Conservation (phyloP, 805 yeast genomes). For the Zygosaccharomyces bisporus region DNA sequence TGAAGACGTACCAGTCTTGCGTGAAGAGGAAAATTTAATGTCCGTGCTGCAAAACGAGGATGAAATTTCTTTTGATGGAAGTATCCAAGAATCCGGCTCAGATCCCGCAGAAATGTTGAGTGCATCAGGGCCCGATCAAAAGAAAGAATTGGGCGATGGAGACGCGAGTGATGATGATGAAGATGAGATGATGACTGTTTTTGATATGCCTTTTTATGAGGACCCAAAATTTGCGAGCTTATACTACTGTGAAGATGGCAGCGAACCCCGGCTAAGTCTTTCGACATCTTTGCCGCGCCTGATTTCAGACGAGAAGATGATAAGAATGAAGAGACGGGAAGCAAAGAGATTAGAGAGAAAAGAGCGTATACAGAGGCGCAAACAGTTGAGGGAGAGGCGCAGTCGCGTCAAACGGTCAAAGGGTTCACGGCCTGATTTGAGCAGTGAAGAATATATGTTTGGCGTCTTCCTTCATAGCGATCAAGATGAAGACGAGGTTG, state of each 20-base stretch:
- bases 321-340: conserved; percentile 27
- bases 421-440: conserved; percentile 40
- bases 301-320: conserved; percentile 31
- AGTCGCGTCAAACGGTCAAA: conserved; percentile 22
- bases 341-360: conserved; percentile 30
- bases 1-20: conserved; percentile 30
- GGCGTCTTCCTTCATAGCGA: conserved; percentile 36
- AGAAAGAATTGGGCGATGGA: conserved; percentile 19
- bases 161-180: conserved; percentile 34
- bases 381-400: conserved; percentile 18
- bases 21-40: conserved; percentile 33
- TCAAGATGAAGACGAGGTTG: conserved; percentile 19
- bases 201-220: conserved; percentile 41
- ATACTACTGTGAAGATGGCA: conserved; percentile 34
- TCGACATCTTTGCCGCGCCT: conserved; percentile 35
- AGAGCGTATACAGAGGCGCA: conserved; percentile 32
- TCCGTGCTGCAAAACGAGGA: conserved; percentile 33
- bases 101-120: conserved; percentile 28
- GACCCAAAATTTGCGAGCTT: conserved; percentile 38
- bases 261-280: conserved; percentile 33
- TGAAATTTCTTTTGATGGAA: conserved; percentile 33
- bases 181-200: conserved; percentile 34
- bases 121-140: conserved; percentile 8
- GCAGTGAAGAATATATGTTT: conserved; percentile 34
- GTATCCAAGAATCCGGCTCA: conserved; percentile 33